phyloP scores from a whole-genome alignment of 768 basidiomycete genomes.

The Rhodotorula taiwanensis region DNA sequence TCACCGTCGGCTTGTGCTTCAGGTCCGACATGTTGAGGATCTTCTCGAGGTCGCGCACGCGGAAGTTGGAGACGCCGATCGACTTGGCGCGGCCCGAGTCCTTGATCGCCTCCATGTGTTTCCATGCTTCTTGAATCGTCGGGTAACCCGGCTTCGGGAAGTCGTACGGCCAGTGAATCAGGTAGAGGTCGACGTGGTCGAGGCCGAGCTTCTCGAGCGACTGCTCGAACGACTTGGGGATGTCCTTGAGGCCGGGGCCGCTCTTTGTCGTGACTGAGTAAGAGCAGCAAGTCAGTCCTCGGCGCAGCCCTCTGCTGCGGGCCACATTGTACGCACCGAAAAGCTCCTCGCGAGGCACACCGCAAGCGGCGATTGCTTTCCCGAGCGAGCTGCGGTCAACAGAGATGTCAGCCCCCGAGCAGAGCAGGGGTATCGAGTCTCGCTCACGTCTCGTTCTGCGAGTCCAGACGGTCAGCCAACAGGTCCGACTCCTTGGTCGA shows the following conservation, averaged over 20 bases:
- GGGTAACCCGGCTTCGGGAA: conserved; percentile 22
- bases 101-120: conserved; percentile 56
- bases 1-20: conserved; percentile 43
- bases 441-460: not conserved
- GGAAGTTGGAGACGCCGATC: conserved; percentile 49
- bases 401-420: not conserved
- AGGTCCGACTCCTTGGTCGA: not conserved
- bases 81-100: conserved; percentile 48
- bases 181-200: conserved; percentile 44
- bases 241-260: conserved; percentile 37
- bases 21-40: conserved; percentile 43
- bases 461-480: no score
- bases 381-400: conserved; percentile 40
- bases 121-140: conserved; percentile 19
- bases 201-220: conserved; percentile 55
- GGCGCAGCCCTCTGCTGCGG: no score
- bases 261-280: conserved; percentile 35
- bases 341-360: conserved; percentile 44
- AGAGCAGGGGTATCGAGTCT: not conserved
- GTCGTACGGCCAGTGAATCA: conserved; percentile 37
- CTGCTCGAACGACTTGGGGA: conserved; percentile 52
- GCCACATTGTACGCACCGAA: conserved; percentile 44
- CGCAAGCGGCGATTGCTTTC: conserved; percentile 40
- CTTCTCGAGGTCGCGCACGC: conserved; percentile 44
- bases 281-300: not conserved